Base-by-base conservation (phyloP, 352 stramenopile species). In the Globisporangium spinosum region DNA sequence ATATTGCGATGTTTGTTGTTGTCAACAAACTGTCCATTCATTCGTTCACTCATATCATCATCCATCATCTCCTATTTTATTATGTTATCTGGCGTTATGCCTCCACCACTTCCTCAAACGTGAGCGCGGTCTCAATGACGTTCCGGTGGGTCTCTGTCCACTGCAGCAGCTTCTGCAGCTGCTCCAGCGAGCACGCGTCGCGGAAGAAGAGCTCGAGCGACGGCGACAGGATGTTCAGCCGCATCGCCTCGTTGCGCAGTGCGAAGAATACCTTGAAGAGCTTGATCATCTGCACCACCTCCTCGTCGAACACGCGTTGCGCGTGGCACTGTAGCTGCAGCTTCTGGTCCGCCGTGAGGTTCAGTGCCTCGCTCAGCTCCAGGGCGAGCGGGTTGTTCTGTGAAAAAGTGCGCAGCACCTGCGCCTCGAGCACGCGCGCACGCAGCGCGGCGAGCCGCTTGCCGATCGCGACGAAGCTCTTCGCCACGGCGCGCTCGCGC, bases 241-340 rank as follows among this genome's bases (percentile, higher is more conserved):
- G 76, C 59, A 87, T n/a, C 10, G 87, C 87, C 70, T 91, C 82
- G 35, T 79, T 79, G 13, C 87, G 85, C 43, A 95, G 59, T 2
- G 76, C 81, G 57, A 89, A 82, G 73, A 93, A 95, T 17, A 89
- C 79, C 67, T 95, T 95, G 68, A 95, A 89, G 27, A 95, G 74
- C 71, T 85, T 82, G 38, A 83, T 80, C 57, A 93, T 75, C 67
- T 82, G 65, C 64, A 83, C 59, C 4, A 90, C 78, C 53, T 95
- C 76, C 9, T 83, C 68, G 55, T 77, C 79, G n/a, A 92, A 82
- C 64, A 90, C 78, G 71, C 80, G 74, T 54, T 80, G 73, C 3
- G 83, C 83, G 51, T 87, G 72, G 69, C 78, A 86, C 65, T 90
- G 78, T 1, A 95, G 73, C 68, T 89, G 77, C 45, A 86, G 71